Conservation (phyloP, 2,329 filamentous ascomycete species). For the Magnaporthiopsis incrustans region DNA sequence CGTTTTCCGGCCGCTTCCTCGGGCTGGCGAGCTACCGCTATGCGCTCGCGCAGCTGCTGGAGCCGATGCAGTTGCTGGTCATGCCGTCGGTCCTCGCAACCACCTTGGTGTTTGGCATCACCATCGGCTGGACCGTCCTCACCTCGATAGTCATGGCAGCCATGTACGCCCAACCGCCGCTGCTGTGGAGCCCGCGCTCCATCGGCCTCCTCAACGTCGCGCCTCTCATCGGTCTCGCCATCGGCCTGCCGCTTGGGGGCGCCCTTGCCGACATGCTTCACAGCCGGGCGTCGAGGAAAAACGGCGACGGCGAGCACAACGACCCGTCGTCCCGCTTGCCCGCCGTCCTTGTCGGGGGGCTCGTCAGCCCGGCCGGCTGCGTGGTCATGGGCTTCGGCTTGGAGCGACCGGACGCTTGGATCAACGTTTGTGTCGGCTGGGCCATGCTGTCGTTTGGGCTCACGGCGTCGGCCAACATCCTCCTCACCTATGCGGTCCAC, state of each 20-base stretch:
- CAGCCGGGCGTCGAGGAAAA: not conserved
- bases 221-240: conserved; percentile 19
- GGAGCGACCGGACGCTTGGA: not conserved
- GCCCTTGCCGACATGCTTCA: not conserved
- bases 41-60: too few species aligned
- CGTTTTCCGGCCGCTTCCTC: too few species aligned
- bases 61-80: too few species aligned
- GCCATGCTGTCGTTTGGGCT: conserved; percentile 5
- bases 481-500: conserved; percentile 11
- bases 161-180: not conserved
- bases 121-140: too few species aligned
- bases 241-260: conserved; percentile 1
- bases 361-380: conserved; percentile 3
- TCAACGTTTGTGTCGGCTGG: not conserved
- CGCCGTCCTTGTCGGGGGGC: conserved; percentile 1
- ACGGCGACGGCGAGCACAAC: not conserved
- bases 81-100: too few species aligned
- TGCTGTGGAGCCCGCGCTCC: not conserved
- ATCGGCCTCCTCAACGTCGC: not conserved
- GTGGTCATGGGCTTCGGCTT: not conserved
- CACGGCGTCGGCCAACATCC: conserved; percentile 5
- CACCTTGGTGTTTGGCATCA: too few species aligned
- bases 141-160: too few species aligned
- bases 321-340: conserved; percentile 1
- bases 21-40: too few species aligned